phyloP scores from a whole-genome alignment of 306 rosid genomes.

The Rosa chinensis region DNA sequence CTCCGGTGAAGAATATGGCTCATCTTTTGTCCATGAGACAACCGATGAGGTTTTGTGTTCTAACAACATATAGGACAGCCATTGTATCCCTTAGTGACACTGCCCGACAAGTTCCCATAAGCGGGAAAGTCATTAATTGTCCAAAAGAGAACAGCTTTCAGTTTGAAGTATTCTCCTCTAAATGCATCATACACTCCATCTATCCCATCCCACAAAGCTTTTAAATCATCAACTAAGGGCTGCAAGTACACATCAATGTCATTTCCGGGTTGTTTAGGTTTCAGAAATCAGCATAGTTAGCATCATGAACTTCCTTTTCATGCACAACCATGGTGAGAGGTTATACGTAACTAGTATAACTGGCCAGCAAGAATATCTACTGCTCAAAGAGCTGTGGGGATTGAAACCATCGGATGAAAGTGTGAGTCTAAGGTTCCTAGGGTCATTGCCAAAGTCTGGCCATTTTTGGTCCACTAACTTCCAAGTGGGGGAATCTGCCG shows the following conservation, averaged over 20 bases:
- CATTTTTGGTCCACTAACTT: too few species aligned
- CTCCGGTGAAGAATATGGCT: background rate
- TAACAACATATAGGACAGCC: too few species aligned
- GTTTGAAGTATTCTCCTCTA: background rate
- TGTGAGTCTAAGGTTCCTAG: background rate
- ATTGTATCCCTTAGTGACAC: too few species aligned
- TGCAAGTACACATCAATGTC: background rate
- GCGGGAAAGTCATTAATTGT: background rate
- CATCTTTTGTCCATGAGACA: background rate
- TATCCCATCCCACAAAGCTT: background rate
- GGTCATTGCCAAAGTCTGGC: too few species aligned
- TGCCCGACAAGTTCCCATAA: background rate
- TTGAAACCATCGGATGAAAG: background rate
- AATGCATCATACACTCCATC: background rate
- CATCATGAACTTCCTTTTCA: background rate
- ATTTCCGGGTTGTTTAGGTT: background rate
- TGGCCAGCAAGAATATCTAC: too few species aligned
- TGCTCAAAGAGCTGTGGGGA: background rate
- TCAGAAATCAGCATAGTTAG: too few species aligned
- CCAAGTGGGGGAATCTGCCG: background rate
- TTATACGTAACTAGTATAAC: too few species aligned
- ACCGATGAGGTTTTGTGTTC: background rate
- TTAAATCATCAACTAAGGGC: constrained; percentile 1
- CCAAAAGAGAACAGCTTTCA: background rate
- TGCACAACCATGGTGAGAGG: too few species aligned